Evolutionary conservation across 1,284 basidiomycete species (phyloP), one percentile per base, ranked within the genome.

Genomic region (Chiua sp.): DNA sequence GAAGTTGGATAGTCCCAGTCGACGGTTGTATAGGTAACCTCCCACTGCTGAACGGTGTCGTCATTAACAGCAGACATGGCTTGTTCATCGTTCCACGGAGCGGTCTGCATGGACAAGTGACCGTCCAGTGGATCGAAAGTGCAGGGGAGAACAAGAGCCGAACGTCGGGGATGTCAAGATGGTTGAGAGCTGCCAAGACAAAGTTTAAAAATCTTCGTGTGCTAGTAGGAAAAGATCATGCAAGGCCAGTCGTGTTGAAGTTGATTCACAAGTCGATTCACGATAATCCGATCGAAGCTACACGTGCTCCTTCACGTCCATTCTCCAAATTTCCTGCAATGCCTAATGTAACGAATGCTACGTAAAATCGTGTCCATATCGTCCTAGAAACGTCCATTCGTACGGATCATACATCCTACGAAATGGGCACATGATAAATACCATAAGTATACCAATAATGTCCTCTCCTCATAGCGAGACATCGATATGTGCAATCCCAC

Each of bases 401-500:
- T 42, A 42, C 39, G 39, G 39, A 42, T 42, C 39, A 37, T 37
- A 15, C 13, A 37, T 37, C 35, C 4, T 37, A 16, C 35, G 13
- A 15, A 35, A 44, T 16, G 42, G 48, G 12, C 18, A 1, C n/a
- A 42, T 35, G 6, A 56, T 64, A 64, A 5, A 64, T 68, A 69
- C 4, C 65, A 68, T 58, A 71, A 68, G 7, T 1, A 56, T 55
- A 57, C n/a, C 15, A 42, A 7, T 16, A 42, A 7, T 4, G 51
- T 57, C 51, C 33, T 7, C 10, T 32, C 20, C 8, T 66, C 42
- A 75, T 20, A 73, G 39, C 2, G 50, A 33, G 10, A 75, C 62
- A 3, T 74, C 74, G 20, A 75, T 76, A 39, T n/a, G 51, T 22
- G 63, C 74, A 58, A 72, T 68, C 42, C 64, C 70, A 10, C 65